These are phyloP conservation scores for Naganishia liquefaciens DNA, from an alignment of 1,284 basidiomycete genomes.

Conservation along the genomic window DNA sequence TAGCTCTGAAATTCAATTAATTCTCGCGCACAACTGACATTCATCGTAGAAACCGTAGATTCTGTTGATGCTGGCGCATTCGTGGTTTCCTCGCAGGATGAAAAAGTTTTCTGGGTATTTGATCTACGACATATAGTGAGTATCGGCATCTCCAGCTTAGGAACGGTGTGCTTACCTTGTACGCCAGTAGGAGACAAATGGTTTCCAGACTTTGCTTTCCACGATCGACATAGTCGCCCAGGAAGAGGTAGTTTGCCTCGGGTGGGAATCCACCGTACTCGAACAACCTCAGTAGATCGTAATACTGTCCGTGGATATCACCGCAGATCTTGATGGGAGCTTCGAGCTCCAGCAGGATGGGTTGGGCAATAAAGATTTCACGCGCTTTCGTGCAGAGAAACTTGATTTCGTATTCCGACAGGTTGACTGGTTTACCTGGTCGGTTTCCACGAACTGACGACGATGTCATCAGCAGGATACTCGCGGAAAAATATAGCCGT, in stretches of 20 bases:
- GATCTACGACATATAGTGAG: constrained; percentile 51
- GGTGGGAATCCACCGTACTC: constrained; percentile 65
- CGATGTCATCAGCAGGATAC: not conserved
- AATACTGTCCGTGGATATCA: constrained; percentile 65
- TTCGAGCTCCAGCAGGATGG: constrained; percentile 64
- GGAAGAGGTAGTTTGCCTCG: constrained; percentile 65
- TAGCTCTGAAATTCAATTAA: constrained; percentile 18
- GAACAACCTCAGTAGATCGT: constrained; percentile 63
- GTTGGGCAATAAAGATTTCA: constrained; percentile 65
- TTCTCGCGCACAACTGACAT: constrained; percentile 49
- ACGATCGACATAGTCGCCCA: constrained; percentile 64
- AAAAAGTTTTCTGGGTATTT: constrained; percentile 68
- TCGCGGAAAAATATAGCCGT: not conserved
- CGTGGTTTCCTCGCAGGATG: constrained; percentile 64
- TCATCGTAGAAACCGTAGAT: constrained; percentile 67
- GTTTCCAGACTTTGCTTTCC: constrained; percentile 66
- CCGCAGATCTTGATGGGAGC: constrained; percentile 67
- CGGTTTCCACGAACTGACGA: constrained; percentile 61
- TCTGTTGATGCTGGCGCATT: constrained; percentile 63
- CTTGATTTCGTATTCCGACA: constrained; percentile 65
- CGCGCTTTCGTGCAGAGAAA: constrained; percentile 63
- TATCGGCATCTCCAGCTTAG: not conserved
- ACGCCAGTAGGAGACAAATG: constrained; percentile 59
- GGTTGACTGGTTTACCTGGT: constrained; percentile 63
- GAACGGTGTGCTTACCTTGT: constrained; percentile 48